Evolutionary conservation across 2,329 filamentous ascomycete genomes (phyloP), one percentile per base, ranked within the genome.

Genomic region (Diaporthe citri): DNA sequence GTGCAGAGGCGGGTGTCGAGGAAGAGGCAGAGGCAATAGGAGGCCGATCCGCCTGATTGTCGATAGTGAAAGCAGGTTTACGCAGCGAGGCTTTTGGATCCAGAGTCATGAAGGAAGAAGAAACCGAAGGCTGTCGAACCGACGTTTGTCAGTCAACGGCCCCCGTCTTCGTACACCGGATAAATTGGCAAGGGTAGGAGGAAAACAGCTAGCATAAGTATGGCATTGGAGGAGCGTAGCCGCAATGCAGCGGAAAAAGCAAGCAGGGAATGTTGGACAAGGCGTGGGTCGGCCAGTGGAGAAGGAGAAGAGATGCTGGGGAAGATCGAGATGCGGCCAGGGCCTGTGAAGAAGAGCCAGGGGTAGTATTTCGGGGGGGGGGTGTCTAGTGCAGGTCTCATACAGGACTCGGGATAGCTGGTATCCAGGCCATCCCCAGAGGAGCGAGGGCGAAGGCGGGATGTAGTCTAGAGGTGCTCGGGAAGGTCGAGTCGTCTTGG

Each of bases 141-240:
- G 70, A 76, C 75, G 46, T 64, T 43, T 72, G 75, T 76, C 75
- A 76, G 75, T 72, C 75, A 75, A 76, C 72, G 69, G 75, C 41
- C 62, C 60, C 62, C 57, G 31, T 74, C 55, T 69, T 48, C 57
- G 67, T 66, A 67, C 64, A 64, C 46, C 72, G 67, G 59, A 67
- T 62, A 66, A 74, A 76, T 51, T 74, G 67, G 72, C 72, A 71
- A 73, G 59, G 64, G 71, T 69, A 41, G n/a, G 48, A 69, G 48
- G 48, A 69, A 69, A 69, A 15, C 64, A 55, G 36, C 64, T 69
- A 69, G 64, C 48, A 69, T 69, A 55, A 52, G 48, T 69, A 55
- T 52, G 48, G 48, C 34, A 69, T 69, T 69, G 64, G 64, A 69
- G 36, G 64, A 55, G 64, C 28, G 48, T 55, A 69, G 48, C 64